Conservation (phyloP, 2,329 filamentous ascomycete species). For the Thielaviopsis punctulata region DNA sequence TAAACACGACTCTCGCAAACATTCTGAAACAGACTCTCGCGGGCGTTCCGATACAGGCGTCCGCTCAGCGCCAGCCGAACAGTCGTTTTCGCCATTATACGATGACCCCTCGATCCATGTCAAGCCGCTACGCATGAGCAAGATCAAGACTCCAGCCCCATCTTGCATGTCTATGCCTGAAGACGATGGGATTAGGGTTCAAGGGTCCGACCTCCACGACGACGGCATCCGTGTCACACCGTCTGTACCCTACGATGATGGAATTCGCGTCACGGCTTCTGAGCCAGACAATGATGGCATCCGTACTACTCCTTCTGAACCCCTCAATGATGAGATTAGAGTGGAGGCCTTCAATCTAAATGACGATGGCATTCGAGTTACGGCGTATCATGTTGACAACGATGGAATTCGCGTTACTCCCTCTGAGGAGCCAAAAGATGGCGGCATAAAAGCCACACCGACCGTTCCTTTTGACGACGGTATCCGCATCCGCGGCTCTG, state of each 20-base stretch:
- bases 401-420: not conserved
- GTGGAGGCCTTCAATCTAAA: slow-evolving; percentile 17
- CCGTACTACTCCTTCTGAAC: slow-evolving; percentile 1
- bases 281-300: slow-evolving; percentile 12
- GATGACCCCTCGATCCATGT: slow-evolving; percentile 7
- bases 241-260: not conserved
- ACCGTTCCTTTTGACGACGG: slow-evolving; percentile 20
- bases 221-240: slow-evolving; percentile 18
- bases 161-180: not conserved
- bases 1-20: slow-evolving; percentile 1
- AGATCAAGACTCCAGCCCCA: not conserved
- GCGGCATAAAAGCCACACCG: slow-evolving; percentile 20
- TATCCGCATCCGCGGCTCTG: slow-evolving; percentile 14
- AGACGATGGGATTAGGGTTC: slow-evolving; percentile 17
- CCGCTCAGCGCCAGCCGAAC: not conserved
- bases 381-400: not conserved
- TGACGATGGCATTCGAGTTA: slow-evolving; percentile 18
- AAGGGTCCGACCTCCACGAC: slow-evolving; percentile 12
- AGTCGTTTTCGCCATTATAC: not conserved
- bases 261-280: not conserved
- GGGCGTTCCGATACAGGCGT: not conserved
- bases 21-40: not conserved
- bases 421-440: slow-evolving; percentile 15
- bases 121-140: slow-evolving; percentile 5
- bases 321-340: slow-evolving; percentile 1